Base-by-base conservation (phyloP, 148 eudicot genomes). In the Silene latifolia region DNA sequence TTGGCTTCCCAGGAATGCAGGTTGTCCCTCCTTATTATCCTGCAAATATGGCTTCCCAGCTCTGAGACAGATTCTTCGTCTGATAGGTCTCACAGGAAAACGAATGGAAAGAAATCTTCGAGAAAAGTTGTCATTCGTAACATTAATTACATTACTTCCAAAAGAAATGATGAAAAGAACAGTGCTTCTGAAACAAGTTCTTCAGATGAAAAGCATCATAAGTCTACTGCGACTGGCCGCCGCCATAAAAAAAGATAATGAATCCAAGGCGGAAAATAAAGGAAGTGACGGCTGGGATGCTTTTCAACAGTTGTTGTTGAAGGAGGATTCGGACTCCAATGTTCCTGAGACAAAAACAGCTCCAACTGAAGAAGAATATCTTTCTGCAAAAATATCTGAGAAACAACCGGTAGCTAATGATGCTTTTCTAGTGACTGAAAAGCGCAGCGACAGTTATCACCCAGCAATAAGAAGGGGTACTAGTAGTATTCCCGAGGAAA, bases 91-190 rank as follows among this genome's bases (percentile, higher is more conserved):
- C 81, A 76, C 70, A 86, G 67, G 69, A 80, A 79, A 76, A 89
- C 78, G 75, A 79, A 81, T 10, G 86, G 85, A 63, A 91, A 81
- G 76, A 84, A 75, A 56, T 83, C 93, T 63, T 86, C 93, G 14
- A 76, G 88, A 64, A 93, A 85, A 75, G 92, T 93, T 20, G 87
- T 93, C 10, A 91, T 90, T 61, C 89, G 89, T 60, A 89, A 93
- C 74, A 85, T 93, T 53, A 93, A 93, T 77, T 93, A 90, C 80
- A 85, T 89, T 29, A 76, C 89, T 20, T 84, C 93, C 47, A 85
- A 80, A 76, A 80, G 78, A 77, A 87, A 88, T 53, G 88, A 73
- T 74, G 90, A 83, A 47, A 69, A 78, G 59, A n/a, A n/a, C n/a
- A 76, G 77, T 75, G 69, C 75, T 60, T 85, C 91, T 21, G 86